Evolutionary conservation across 2,329 filamentous ascomycete species (phyloP), one percentile per base, ranked within the genome.

Genomic region (Colletotrichum cereale): DNA sequence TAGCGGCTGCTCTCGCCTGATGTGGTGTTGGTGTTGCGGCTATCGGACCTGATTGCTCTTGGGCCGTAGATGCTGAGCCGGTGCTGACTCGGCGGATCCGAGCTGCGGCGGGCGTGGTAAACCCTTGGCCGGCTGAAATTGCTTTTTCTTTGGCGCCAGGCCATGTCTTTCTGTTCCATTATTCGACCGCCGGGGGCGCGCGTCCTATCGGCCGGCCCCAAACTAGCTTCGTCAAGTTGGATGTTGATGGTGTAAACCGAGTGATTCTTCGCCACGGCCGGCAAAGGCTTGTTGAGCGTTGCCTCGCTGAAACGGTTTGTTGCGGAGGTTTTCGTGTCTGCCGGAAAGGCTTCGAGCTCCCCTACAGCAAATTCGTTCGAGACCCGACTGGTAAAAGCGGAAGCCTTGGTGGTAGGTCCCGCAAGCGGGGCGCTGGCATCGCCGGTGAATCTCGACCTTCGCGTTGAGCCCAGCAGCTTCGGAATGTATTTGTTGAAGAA

Each of bases 401-500:
- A 56, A 31, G 36, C 60, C 47, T 55, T 74, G 42, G 36, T 65
- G n/a, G 14, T 40, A 42, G 56, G 73, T 44, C 61, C 60, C 5
- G 36, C 61, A 21, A 47, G 65, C 7, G 58, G 53, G 21, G 48
- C 42, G 5, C 44, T 55, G 18, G 53, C 38, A 53, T 31, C 3
- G 42, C 29, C 36, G 42, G 44, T 47, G 21, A 47, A 47, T 5
- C 42, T 44, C 5, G 66, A 55, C 26, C 36, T 62, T 21, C 40
- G 60, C 6, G 53, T 58, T 12, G 67, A 55, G 44, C 71, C 75
- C 24, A 81, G 71, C 40, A 80, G 36, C 14, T 69, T 73, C 5
- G 82, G 81, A 18, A 84, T 74, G 70, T 81, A 80, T 16, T 75
- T 76, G n/a, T 77, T 75, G 71, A 85, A 84, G 75, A 86, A 84